Conservation (phyloP, 129 eudicot species). For the Tanacetum coccineum region DNA sequence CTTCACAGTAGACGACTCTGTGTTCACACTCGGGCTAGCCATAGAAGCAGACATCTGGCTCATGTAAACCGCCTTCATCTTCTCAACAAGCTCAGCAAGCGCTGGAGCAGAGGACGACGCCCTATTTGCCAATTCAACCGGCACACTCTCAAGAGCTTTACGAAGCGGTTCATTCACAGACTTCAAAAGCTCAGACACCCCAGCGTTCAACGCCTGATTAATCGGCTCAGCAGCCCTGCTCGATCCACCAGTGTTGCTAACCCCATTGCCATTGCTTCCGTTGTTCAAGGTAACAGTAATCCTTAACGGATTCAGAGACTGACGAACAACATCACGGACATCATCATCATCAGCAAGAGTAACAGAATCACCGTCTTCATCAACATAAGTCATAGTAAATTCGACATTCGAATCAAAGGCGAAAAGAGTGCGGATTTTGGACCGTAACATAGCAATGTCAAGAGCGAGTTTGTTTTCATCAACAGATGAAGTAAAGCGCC, state of each 20-base stretch:
- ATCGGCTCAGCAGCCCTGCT: conserved; percentile 39
- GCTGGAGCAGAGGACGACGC: conserved; percentile 44
- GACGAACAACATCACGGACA: conserved; percentile 68
- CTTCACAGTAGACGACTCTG: conserved; percentile 3
- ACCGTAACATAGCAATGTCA: conserved; percentile 46
- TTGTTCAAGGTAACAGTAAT: conserved; percentile 44
- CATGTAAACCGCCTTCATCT: conserved; percentile 27
- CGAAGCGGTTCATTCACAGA: conserved; percentile 51
- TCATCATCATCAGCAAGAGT: conserved; percentile 85
- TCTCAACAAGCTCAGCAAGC: conserved; percentile 40
- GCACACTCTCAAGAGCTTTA: conserved; percentile 33
- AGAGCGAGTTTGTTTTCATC: conserved; percentile 44
- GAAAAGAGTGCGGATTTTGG: conserved; percentile 54
- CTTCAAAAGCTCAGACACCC: conserved; percentile 45
- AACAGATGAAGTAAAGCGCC: conserved; percentile 66
- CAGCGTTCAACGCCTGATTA: conserved; percentile 29
- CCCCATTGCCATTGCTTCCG: background rate
- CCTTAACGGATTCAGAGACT: conserved; percentile 77
- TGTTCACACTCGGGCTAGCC: background rate
- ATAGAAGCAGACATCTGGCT: background rate
- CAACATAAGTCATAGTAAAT: conserved; percentile 57
- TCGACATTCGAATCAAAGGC: conserved; percentile 49
- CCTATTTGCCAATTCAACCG: conserved; percentile 44
- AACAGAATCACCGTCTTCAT: conserved; percentile 83
- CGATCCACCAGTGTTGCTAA: conserved; percentile 20